phyloP scores from a whole-genome alignment of 805 yeast species.

The Suhomyces sp. region DNA sequence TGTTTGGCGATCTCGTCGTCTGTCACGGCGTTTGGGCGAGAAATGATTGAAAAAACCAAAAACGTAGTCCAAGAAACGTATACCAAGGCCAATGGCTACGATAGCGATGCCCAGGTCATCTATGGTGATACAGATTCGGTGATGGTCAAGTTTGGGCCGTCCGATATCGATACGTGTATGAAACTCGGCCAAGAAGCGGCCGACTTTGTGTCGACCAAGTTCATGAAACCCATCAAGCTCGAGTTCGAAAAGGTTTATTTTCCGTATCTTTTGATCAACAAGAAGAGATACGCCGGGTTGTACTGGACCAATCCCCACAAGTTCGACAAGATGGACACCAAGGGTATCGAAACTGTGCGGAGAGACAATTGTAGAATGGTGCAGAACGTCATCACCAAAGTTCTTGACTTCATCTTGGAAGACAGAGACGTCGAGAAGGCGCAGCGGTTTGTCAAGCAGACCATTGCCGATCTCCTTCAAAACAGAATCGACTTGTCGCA shows the following conservation, averaged over 20 bases:
- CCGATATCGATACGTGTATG: conserved; percentile 83
- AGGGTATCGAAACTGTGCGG: conserved; percentile 97
- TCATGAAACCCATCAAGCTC: conserved; percentile 82
- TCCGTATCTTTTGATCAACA: conserved; percentile 91
- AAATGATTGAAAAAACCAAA: conserved; percentile 92
- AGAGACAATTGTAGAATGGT: conserved; percentile 96
- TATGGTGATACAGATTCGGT: conserved; percentile 99
- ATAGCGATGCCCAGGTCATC: conserved; percentile 84
- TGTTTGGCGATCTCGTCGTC: conserved; percentile 95
- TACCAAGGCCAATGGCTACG: conserved; percentile 74
- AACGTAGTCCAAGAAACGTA: conserved; percentile 78
- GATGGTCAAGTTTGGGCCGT: conserved; percentile 93
- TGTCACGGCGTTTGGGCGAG: conserved; percentile 93
- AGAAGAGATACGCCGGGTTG: conserved; percentile 95
- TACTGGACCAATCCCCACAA: conserved; percentile 94
- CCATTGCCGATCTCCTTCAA: conserved; percentile 86
- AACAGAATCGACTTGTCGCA: conserved; percentile 91
- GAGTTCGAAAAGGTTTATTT: conserved; percentile 96
- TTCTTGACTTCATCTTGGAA: conserved; percentile 77
- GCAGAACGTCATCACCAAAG: conserved; percentile 90
- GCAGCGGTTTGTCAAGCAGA: conserved; percentile 75
- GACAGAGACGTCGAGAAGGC: conserved; percentile 87
- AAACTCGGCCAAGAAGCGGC: conserved; percentile 93
- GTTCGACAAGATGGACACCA: conserved; percentile 95
- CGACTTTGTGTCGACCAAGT: conserved; percentile 70